Evolutionary conservation across 441 rosid species (phyloP).

Genomic region (Jatropha multifida): DNA sequence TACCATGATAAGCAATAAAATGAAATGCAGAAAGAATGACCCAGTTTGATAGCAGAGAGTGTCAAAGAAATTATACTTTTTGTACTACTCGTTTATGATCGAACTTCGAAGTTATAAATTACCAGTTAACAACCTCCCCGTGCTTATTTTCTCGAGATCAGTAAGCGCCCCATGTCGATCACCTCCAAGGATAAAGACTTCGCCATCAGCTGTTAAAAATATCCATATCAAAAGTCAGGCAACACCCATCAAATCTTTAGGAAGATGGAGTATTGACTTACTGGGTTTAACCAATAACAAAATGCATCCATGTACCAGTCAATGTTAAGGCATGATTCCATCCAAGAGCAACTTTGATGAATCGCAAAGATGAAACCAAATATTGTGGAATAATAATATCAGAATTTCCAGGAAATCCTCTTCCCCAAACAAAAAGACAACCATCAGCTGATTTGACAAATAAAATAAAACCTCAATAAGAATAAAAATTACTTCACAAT

Average conservation of each 20-base stretch:
- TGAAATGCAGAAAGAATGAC: not conserved
- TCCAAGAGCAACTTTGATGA: conserved; percentile 53
- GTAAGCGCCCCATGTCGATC: conserved; percentile 46
- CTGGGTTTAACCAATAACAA: not conserved
- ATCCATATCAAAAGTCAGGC: conserved; percentile 7
- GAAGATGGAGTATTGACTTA: not conserved
- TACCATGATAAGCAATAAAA: not conserved
- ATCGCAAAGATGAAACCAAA: conserved; percentile 36
- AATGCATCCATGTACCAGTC: conserved; percentile 43
- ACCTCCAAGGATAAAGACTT: conserved; percentile 68
- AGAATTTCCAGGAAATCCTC: conserved; percentile 54
- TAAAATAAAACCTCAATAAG: not conserved
- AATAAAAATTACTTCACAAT: not conserved
- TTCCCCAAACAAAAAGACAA: conserved; percentile 70
- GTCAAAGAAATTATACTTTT: not conserved
- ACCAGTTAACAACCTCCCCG: conserved; percentile 39
- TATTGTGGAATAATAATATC: conserved; percentile 48
- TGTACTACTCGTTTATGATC: not conserved
- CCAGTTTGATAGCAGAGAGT: not conserved
- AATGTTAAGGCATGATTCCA: conserved; percentile 77
- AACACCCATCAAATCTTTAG: not conserved
- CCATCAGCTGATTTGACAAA: conserved; percentile 49
- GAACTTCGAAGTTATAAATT: conserved; percentile 4
- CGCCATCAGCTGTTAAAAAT: conserved; percentile 51
- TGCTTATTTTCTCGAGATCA: conserved; percentile 41